A percentile compares a stretch with the other conserved stretches of the same genome.
phyloP scores from a whole-genome alignment of 2,329 filamentous ascomycete species.

The Lachnellula willkommii region DNA sequence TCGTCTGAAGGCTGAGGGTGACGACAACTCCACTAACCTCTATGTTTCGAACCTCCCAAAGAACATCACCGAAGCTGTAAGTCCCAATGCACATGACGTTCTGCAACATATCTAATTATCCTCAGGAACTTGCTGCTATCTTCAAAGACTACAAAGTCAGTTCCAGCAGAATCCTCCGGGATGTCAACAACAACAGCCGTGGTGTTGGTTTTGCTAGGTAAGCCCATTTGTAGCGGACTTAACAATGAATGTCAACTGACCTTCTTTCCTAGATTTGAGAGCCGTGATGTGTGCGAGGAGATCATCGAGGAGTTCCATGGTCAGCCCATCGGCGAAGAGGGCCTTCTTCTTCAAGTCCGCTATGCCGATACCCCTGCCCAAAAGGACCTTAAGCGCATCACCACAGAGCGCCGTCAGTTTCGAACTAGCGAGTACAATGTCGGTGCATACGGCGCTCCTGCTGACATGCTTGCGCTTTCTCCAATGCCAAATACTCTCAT shows the following conservation, averaged over 20 bases:
- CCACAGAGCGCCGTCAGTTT: slow-evolving; percentile 90
- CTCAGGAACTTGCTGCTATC: slow-evolving; percentile 68
- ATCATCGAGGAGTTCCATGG: slow-evolving; percentile 87
- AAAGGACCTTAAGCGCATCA: slow-evolving; percentile 93
- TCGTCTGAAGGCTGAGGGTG: slow-evolving; percentile 91
- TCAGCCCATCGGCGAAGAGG: slow-evolving; percentile 67
- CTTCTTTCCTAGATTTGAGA: slow-evolving; percentile 65
- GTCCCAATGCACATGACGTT: slow-evolving; percentile 30
- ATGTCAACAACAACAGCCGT: slow-evolving; percentile 85
- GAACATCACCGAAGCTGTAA: slow-evolving; percentile 81
- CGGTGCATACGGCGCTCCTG: slow-evolving; percentile 56
- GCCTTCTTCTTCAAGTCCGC: slow-evolving; percentile 83
- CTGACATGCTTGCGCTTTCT: slow-evolving; percentile 45
- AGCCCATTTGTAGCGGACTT: slow-evolving; percentile 26
- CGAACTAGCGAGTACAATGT: slow-evolving; percentile 93
- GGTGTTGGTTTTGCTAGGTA: slow-evolving; percentile 97
- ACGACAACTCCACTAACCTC: slow-evolving; percentile 85
- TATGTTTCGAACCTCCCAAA: slow-evolving; percentile 97
- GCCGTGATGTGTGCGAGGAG: slow-evolving; percentile 81
- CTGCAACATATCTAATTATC: slow-evolving; percentile 23
- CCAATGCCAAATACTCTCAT: slow-evolving; percentile 36
- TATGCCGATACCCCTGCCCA: slow-evolving; percentile 96
- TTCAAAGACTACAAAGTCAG: slow-evolving; percentile 78
- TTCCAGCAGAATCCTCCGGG: slow-evolving; percentile 91
- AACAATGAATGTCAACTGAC: slow-evolving; percentile 13